phyloP scores from a whole-genome alignment of 192 early-diverging fungal genomes.

The Coemansia sp. region DNA sequence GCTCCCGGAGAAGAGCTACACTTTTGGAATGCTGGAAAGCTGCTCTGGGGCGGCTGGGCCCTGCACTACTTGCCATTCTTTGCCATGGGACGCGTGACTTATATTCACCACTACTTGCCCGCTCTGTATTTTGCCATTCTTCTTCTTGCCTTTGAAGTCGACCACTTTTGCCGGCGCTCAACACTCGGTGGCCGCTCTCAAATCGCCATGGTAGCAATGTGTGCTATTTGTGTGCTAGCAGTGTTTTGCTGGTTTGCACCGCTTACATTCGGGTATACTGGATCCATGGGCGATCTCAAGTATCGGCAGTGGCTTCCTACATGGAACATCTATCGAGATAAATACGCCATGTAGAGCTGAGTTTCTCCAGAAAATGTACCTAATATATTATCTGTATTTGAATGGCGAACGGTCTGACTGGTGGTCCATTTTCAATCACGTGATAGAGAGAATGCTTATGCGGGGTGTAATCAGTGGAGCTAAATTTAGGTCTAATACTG shows the following conservation, averaged over 20 bases:
- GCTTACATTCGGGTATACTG: conserved; percentile 73
- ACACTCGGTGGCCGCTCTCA: conserved; percentile 62
- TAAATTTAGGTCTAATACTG: neutral
- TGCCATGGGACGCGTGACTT: conserved; percentile 89
- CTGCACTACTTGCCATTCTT: conserved; percentile 94
- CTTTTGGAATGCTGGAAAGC: conserved; percentile 69
- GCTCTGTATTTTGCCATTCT: conserved; percentile 83
- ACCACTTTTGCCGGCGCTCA: conserved; percentile 65
- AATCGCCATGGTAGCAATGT: conserved; percentile 43
- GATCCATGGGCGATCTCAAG: conserved; percentile 37
- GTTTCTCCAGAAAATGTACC: too few species aligned
- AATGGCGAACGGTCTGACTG: too few species aligned
- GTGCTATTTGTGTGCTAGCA: conserved; percentile 25
- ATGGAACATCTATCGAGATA: conserved; percentile 30
- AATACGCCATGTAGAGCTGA: conserved; percentile 13
- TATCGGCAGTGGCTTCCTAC: conserved; percentile 51
- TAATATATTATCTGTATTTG: too few species aligned
- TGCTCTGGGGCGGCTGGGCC: conserved; percentile 83
- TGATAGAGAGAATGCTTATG: neutral
- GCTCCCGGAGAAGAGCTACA: conserved; percentile 55
- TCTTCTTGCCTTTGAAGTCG: conserved; percentile 77
- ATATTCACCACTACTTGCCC: conserved; percentile 96
- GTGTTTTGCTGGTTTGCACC: conserved; percentile 72
- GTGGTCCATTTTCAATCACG: neutral
- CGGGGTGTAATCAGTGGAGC: neutral